Percentiles rank a stretch among this genome's conserved stretches.
These are phyloP conservation scores for Coemansia sp. DNA, from an alignment of 192 early-diverging fungal genomes.

Conservation along the genomic window DNA sequence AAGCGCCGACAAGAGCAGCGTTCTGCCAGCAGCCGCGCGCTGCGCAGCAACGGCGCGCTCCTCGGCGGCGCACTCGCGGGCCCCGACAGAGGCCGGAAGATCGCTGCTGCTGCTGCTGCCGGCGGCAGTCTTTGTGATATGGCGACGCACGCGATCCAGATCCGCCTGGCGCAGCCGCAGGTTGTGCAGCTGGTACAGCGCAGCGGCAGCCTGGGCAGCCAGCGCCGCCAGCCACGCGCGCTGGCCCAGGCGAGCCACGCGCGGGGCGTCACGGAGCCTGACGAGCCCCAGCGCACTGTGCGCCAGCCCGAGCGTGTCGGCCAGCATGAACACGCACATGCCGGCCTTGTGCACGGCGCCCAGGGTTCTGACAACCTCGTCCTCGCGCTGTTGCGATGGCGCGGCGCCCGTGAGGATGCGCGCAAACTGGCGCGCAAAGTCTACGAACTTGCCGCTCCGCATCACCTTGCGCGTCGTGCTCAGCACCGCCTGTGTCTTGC, in stretches of 20 bases:
- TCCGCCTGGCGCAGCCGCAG: slow-evolving; percentile 29
- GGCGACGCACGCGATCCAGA: slow-evolving; percentile 30
- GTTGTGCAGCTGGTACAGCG: slow-evolving; percentile 39
- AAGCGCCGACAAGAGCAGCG: slow-evolving; percentile 39
- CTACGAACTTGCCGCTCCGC: slow-evolving; percentile 49
- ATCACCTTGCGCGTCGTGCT: slow-evolving; percentile 44
- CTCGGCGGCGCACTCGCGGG: slow-evolving; percentile 37
- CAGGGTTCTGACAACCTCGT: slow-evolving; percentile 35
- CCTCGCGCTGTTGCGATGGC: slow-evolving; percentile 3
- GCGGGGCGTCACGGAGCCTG: slow-evolving; percentile 23
- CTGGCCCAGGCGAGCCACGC: slow-evolving; percentile 31
- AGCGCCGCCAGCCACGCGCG: slow-evolving; percentile 47
- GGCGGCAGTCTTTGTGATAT: slow-evolving; percentile 33
- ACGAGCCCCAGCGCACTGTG: slow-evolving; percentile 28
- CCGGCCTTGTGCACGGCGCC: slow-evolving; percentile 38
- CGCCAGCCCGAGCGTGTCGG: slow-evolving; percentile 40
- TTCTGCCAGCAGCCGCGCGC: slow-evolving; percentile 14
- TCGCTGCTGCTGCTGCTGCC: too few species aligned
- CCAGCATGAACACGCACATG: slow-evolving; percentile 51
- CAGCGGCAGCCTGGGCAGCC: slow-evolving; percentile 26
- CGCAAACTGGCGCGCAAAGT: slow-evolving; percentile 31
- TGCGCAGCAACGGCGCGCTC: slow-evolving; percentile 21
- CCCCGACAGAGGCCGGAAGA: slow-evolving; percentile 7
- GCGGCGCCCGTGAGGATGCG: slow-evolving; percentile 10
- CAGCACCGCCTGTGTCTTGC: slow-evolving; percentile 26